Percentiles rank a stretch among this genome's conserved stretches.
phyloP scores from a whole-genome alignment of 129 eudicot genomes.

The Centrapalus pauciflorus region DNA sequence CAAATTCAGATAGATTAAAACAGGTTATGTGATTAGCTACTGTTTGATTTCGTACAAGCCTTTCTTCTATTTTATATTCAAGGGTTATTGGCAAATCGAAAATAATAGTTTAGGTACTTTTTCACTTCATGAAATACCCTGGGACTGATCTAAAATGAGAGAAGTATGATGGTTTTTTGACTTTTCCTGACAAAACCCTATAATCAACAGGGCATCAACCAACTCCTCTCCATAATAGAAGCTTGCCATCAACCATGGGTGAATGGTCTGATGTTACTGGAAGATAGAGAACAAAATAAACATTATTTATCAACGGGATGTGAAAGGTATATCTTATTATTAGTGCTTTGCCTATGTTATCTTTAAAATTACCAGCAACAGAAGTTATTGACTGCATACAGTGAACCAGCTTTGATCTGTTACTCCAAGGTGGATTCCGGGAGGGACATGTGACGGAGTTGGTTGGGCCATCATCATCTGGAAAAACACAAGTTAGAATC shows the following conservation, averaged over 20 bases:
- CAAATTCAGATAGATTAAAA: constrained; percentile 48
- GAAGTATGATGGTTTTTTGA: too few species aligned
- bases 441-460: constrained; percentile 68
- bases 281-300: constrained; percentile 54
- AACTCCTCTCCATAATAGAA: constrained; percentile 50
- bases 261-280: constrained; percentile 62
- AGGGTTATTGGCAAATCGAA: too few species aligned
- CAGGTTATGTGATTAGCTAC: constrained; percentile 29
- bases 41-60: background rate
- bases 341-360: constrained; percentile 2
- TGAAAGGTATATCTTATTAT: constrained; percentile 44
- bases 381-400: constrained; percentile 11
- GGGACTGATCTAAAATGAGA: too few species aligned
- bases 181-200: background rate
- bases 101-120: too few species aligned
- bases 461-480: constrained; percentile 85
- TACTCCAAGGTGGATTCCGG: constrained; percentile 69
- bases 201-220: constrained; percentile 50
- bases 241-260: constrained; percentile 57
- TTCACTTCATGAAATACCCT: too few species aligned
- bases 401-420: constrained; percentile 51
- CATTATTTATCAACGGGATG: constrained; percentile 44
- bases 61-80: background rate
- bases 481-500: constrained; percentile 77
- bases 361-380: background rate